Evolutionary conservation across 257 asterid genomes (phyloP), one percentile per base, ranked within the genome.

Genomic region (Marsdenia floribunda): DNA sequence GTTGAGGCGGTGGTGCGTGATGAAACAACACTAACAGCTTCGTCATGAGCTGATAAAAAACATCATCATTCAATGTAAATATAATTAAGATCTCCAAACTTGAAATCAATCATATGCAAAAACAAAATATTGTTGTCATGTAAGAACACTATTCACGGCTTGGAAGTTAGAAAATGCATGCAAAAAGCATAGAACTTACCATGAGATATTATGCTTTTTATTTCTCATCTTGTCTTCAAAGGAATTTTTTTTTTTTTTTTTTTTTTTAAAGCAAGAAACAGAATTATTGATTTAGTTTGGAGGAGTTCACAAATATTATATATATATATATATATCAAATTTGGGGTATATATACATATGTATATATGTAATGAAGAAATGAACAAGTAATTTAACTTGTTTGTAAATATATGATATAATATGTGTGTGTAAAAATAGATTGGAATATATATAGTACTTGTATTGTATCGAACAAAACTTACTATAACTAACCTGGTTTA

Each of bases 401-500:
- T 38, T 33, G 47, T 29, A 29, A 29, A 29, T 29, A 29, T 29
- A 29, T 29, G 33, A 29, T 29, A 29, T 29, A 29, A 29, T 29
- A 29, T 29, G 33, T 29, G 33, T 29, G 33, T 29, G 33, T 29
- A 29, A 29, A 47, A 4, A 50, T 26, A 29, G 29, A 5, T 22
- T 35, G 19, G 38, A 65, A 16, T 33, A 37, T 29, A 29, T 29
- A 29, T 29, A 63, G 1, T 33, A 37, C 2, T 5, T 12, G 61
- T 55, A 9, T 55, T 55, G 13, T 6, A 6, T 47, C 1, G 33
- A 29, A 29, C 33, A 29, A 29, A 29, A 29, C 33, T 29, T 29
- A 29, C 33, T 29, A 29, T 29, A 29, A 80, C 80, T 70, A 44
- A 92, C 97, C 96, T 58, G 83, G 4, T 82, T 80, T 83, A 75